phyloP scores from a whole-genome alignment of 805 yeast genomes.

The Teunomyces stri region DNA sequence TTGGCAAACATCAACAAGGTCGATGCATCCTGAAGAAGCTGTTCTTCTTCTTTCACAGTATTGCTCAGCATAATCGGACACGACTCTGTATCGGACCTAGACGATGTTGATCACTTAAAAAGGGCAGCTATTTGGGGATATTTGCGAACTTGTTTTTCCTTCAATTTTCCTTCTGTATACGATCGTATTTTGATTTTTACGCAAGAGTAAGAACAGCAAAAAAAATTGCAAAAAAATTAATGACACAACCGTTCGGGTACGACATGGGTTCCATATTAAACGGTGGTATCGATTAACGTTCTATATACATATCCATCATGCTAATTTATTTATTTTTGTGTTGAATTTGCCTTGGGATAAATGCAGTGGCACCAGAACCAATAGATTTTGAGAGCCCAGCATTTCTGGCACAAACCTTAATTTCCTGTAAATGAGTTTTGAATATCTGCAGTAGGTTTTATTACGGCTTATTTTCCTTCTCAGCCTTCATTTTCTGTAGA shows the following conservation, averaged over 20 bases:
- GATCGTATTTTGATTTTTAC: conserved; percentile 3
- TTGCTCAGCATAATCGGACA: conserved; percentile 1
- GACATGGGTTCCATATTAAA: background rate
- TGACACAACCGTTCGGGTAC: background rate
- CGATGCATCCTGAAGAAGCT: conserved; percentile 58
- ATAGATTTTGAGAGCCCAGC: background rate
- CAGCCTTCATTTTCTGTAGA: conserved; percentile 42
- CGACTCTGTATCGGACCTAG: background rate
- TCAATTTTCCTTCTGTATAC: conserved; percentile 3
- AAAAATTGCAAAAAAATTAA: background rate
- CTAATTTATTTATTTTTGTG: background rate
- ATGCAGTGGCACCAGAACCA: background rate
- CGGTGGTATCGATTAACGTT: conserved; percentile 1
- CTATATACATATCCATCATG: conserved; percentile 1
- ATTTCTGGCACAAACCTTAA: background rate
- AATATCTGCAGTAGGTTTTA: too few species aligned
- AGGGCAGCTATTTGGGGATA: background rate
- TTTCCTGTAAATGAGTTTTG: background rate
- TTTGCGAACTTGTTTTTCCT: conserved; percentile 1
- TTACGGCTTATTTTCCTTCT: conserved; percentile 17
- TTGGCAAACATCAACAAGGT: conserved; percentile 60
- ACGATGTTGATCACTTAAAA: background rate
- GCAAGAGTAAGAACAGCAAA: background rate
- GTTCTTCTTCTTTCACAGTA: conserved; percentile 28
- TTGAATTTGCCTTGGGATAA: background rate